phyloP scores from a whole-genome alignment of 2,329 filamentous ascomycete genomes.

The Leptographium lundbergii region DNA sequence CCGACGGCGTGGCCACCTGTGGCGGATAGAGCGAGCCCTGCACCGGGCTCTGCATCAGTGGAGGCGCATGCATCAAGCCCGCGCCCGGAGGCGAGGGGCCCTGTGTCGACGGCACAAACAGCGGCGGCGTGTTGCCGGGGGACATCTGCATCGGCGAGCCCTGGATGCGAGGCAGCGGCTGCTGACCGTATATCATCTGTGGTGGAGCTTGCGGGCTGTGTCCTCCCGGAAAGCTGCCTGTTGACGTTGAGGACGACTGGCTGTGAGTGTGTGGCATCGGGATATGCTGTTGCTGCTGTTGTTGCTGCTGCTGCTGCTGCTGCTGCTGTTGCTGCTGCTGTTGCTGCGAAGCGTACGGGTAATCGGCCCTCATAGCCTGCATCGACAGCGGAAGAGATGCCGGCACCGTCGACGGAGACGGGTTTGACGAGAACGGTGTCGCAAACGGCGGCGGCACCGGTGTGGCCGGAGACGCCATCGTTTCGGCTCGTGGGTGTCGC shows the following conservation, averaged over 20 bases:
- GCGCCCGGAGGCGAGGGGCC: neutral
- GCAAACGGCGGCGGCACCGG: neutral
- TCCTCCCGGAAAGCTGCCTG: no score
- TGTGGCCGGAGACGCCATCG: neutral
- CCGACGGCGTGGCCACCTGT: neutral
- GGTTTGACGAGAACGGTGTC: neutral
- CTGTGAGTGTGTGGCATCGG: neutral
- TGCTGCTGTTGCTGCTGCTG: neutral
- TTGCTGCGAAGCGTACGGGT: neutral
- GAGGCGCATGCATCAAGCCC: neutral
- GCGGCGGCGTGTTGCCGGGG: neutral
- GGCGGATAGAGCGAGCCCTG: neutral
- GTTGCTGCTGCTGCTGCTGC: neutral
- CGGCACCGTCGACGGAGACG: neutral
- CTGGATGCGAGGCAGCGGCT: neutral
- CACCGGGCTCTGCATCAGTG: neutral
- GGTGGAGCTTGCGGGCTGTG: neutral
- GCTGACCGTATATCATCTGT: neutral
- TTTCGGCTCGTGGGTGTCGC: neutral
- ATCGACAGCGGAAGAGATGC: neutral
- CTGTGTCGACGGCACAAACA: neutral
- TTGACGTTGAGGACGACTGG: no score
- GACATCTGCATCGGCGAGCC: constrained; percentile 6
- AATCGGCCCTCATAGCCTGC: neutral
- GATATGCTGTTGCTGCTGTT: neutral